Conservation (phyloP, 2,329 filamentous ascomycete species). For the Colletotrichum shisoi region DNA sequence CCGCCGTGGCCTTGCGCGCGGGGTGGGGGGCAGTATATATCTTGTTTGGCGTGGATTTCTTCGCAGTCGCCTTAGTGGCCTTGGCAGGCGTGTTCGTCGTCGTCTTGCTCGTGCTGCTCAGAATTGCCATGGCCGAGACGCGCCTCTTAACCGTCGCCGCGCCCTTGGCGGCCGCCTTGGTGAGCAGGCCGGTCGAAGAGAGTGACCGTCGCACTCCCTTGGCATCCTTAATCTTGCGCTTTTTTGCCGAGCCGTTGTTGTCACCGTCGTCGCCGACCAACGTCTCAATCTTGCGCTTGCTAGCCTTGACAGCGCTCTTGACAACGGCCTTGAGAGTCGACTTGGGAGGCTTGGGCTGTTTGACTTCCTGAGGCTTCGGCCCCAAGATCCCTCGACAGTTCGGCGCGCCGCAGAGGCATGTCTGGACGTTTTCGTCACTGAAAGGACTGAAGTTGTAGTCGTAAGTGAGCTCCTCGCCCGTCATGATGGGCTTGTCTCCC, state of each 20-base stretch:
- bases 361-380: constrained; percentile 66
- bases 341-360: constrained; percentile 56
- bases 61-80: constrained; percentile 14
- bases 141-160: constrained; percentile 49
- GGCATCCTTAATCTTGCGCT: constrained; percentile 49
- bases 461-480: constrained; percentile 94
- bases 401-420: constrained; percentile 68
- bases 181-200: constrained; percentile 44
- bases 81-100: constrained; percentile 26
- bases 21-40: constrained; percentile 38
- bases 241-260: constrained; percentile 29
- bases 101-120: constrained; percentile 32
- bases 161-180: constrained; percentile 49
- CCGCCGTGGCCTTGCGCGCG: constrained; percentile 33
- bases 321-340: constrained; percentile 51
- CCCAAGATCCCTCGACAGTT: constrained; percentile 72
- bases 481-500: constrained; percentile 87
- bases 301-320: constrained; percentile 55
- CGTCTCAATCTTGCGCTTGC: constrained; percentile 66
- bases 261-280: constrained; percentile 53
- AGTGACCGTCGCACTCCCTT: constrained; percentile 49
- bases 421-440: constrained; percentile 72
- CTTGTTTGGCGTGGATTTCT: constrained; percentile 28
- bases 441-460: constrained; percentile 81
- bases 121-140: constrained; percentile 47